Evolutionary conservation across 176 grass and related monocot species (phyloP), one percentile per base, ranked within the genome.

Genomic region (Cenchrus fungigraminus): DNA sequence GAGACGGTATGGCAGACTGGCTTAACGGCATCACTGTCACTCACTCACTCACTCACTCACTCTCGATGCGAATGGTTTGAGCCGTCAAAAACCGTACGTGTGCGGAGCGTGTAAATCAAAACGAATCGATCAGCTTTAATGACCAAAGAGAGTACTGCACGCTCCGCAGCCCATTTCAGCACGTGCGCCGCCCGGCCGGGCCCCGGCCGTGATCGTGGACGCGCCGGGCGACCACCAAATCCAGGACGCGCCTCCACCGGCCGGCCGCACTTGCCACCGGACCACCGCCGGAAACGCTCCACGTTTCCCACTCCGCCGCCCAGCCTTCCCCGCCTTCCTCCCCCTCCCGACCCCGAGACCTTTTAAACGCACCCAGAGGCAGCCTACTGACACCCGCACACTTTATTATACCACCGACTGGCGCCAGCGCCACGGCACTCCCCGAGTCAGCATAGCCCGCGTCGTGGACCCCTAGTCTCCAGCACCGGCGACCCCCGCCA

Each of bases 211-310:
- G 53, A 9, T 15, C 14, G 32, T 57, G 51, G 11, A 56, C 15
- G 44, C 51, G 29, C 13, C 1, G 9, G 31, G 8, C 62, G 71
- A 74, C 53, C 49, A 53, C 71, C 45, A 20, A 53, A 17, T 51
- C 70, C 45, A 74, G 15, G 8, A 74, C 71, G 71, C 71, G 47
- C 71, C 73, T 32, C 83, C 83, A 34, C 73, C 63, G 45, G 11
- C 61, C 62, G 28, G 12, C 28, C 62, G 62, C 62, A 65, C 28
- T 65, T 31, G 17, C 56, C 11, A 17, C 65, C 65, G 64, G 65
- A 5, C 20, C 45, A 25, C 2, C 29, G 43, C 19, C 55, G 43
- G 44, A 6, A 6, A 69, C 19, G 2, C 0, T 13, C 58, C 68
- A 74, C 77, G 78, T 74, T 81, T 87, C 60, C 58, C 77, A 74